Evolutionary conservation across 345 rosid genomes (phyloP).

Genomic region (Eucalyptus tenuipes): DNA sequence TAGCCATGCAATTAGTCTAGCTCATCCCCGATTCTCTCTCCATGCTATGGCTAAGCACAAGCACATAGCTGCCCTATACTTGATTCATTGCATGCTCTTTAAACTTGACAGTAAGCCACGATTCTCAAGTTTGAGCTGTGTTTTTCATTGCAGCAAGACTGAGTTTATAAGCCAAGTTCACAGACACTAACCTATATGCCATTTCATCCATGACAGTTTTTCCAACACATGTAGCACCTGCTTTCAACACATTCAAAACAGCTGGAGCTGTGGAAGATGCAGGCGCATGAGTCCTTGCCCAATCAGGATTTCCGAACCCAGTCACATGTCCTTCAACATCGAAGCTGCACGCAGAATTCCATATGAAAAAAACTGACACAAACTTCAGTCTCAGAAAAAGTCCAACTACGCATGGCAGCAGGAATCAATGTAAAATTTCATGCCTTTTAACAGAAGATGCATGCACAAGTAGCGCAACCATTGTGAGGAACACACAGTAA

Average conservation of each 20-base stretch:
- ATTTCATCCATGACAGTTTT: slow-evolving; percentile 87
- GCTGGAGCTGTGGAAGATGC: slow-evolving; percentile 64
- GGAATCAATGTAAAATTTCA: background rate
- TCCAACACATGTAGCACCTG: slow-evolving; percentile 67
- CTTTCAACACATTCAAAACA: slow-evolving; percentile 48
- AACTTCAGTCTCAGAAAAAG: background rate
- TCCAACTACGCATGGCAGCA: background rate
- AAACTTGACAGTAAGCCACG: background rate
- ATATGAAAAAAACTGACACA: background rate
- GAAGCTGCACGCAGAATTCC: slow-evolving; percentile 29
- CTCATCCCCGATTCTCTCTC: background rate
- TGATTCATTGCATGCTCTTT: background rate
- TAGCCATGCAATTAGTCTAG: background rate
- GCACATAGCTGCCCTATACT: background rate
- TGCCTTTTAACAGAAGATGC: background rate
- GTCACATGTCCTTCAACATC: slow-evolving; percentile 70
- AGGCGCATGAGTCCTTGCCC: slow-evolving; percentile 71
- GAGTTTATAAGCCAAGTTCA: background rate
- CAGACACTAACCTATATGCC: slow-evolving; percentile 62
- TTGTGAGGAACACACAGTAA: background rate
- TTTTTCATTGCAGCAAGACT: background rate
- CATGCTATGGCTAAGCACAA: background rate
- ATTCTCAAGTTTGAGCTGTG: background rate
- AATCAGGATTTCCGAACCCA: slow-evolving; percentile 91
- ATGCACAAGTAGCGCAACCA: background rate